These are phyloP conservation scores for Lasiosphaeria miniovina DNA, from an alignment of 495 filamentous ascomycete species.

Conservation along the genomic window DNA sequence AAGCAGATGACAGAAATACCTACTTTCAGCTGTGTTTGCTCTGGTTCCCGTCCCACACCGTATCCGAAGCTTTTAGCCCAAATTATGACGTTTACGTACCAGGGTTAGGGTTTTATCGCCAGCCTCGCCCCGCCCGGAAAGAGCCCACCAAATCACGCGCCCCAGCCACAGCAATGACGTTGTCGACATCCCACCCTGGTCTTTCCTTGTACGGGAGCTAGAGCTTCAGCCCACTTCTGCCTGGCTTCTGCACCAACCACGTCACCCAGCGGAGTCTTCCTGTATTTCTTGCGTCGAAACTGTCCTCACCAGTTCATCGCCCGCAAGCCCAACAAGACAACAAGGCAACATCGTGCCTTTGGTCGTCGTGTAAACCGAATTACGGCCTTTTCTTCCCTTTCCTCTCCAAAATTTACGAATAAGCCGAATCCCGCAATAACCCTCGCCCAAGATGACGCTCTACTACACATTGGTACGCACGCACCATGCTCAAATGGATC, in stretches of 20 bases:
- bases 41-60: too few relatives aligned
- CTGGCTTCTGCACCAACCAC: conserved; percentile 26
- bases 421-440: conserved; percentile 3
- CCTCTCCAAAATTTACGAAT: background rate
- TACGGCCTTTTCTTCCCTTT: background rate
- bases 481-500: background rate
- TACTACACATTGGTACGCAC: conserved; percentile 92
- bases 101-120: background rate
- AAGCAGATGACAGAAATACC: too few relatives aligned
- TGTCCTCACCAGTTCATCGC: background rate
- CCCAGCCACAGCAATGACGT: conserved; percentile 30
- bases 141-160: background rate
- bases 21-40: too few relatives aligned
- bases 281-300: conserved; percentile 8
- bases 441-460: conserved; percentile 77
- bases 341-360: conserved; percentile 3
- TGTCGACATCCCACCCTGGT: conserved; percentile 18
- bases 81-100: background rate
- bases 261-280: conserved; percentile 20
- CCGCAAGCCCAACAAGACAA: background rate
- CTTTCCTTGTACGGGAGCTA: conserved; percentile 6
- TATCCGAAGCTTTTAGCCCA: too few relatives aligned
- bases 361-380: too few relatives aligned
- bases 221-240: conserved; percentile 21
- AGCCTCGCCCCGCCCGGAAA: background rate